Evolutionary conservation across 208 protist species (phyloP).

Genomic region (Tritrichomonas foetus): DNA sequence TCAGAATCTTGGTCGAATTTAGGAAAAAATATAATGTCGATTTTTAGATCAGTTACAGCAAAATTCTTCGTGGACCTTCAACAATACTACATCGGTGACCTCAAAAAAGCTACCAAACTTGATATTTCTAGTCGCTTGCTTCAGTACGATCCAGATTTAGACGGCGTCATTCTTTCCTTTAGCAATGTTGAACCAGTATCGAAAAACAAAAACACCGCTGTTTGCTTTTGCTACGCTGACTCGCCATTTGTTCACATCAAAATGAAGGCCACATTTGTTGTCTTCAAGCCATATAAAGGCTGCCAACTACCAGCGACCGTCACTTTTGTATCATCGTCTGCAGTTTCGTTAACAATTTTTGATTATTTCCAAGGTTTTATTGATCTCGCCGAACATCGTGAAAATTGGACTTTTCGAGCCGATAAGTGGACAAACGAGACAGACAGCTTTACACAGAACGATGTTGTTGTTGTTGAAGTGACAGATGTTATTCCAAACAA

Average conservation of each 20-base stretch:
- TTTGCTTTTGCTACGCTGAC: neutral
- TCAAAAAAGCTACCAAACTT: neutral
- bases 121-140: neutral
- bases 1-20: too few relatives aligned
- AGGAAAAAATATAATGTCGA: too few relatives aligned
- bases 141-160: neutral
- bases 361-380: neutral
- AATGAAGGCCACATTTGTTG: neutral
- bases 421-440: neutral
- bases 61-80: too few relatives aligned
- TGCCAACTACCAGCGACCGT: neutral
- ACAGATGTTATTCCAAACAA: neutral
- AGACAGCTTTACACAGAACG: neutral
- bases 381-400: neutral
- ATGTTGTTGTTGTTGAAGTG: neutral
- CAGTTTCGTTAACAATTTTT: neutral
- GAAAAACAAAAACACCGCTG: neutral
- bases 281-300: neutral
- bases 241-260: neutral
- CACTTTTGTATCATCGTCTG: neutral
- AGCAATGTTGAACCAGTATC: neutral
- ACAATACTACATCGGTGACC: neutral
- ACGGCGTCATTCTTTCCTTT: neutral
- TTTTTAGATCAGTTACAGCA: too few relatives aligned
- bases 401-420: neutral